phyloP scores from a whole-genome alignment of 2,329 filamentous ascomycete genomes.

The Aureobasidium sp. region DNA sequence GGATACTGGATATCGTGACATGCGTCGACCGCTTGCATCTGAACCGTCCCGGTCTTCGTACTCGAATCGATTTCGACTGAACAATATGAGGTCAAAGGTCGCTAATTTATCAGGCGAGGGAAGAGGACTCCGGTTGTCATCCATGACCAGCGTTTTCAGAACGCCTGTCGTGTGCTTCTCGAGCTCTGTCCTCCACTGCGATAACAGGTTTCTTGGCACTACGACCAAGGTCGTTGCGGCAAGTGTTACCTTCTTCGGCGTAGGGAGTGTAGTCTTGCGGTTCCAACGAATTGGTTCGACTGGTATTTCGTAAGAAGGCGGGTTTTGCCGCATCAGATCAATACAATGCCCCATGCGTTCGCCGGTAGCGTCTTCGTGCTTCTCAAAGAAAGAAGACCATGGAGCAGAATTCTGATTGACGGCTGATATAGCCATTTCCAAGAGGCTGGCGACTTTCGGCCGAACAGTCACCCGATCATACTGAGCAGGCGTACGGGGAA shows the following conservation, averaged over 20 bases:
- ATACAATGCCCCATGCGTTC: conserved; percentile 48
- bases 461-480: conserved; percentile 43
- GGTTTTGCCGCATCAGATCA: conserved; percentile 39
- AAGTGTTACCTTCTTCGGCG: conserved; percentile 51
- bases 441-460: conserved; percentile 52
- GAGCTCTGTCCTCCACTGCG: conserved; percentile 81
- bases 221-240: conserved; percentile 68
- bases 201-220: conserved; percentile 73
- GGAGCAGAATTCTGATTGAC: conserved; percentile 61
- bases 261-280: conserved; percentile 33
- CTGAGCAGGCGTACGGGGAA: conserved; percentile 58
- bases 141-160: conserved; percentile 57
- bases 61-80: conserved; percentile 69
- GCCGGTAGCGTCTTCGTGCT: conserved; percentile 40
- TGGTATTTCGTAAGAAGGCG: conserved; percentile 37
- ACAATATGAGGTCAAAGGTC: conserved; percentile 68
- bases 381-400: conserved; percentile 60
- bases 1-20: conserved; percentile 21
- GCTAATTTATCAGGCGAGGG: conserved; percentile 55
- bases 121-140: conserved; percentile 44
- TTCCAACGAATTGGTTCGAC: conserved; percentile 34
- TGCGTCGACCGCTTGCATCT: conserved; percentile 38
- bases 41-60: conserved; percentile 51
- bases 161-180: conserved; percentile 61
- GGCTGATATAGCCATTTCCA: conserved; percentile 68